Conservation (phyloP, 257 asterid species). For the Gardenia jasminoides region DNA sequence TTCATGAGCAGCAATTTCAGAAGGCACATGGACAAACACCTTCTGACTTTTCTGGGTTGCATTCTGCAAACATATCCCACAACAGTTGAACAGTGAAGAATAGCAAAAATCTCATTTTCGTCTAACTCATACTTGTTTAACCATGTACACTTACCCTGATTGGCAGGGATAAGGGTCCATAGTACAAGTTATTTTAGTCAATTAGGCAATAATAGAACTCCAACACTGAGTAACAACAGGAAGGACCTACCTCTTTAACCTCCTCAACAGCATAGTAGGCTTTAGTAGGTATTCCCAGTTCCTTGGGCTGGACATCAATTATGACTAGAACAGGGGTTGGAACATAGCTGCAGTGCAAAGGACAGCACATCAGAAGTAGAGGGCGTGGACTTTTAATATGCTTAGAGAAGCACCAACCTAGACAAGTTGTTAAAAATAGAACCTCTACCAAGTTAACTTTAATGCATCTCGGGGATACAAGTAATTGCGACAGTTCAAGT, state of each 20-base stretch:
- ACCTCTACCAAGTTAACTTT: not conserved
- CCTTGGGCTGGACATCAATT: conserved; percentile 88
- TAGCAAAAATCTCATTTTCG: not conserved
- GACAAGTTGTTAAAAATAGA: not conserved
- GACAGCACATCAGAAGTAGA: not conserved
- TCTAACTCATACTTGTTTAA: not conserved
- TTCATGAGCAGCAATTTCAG: conserved; percentile 98
- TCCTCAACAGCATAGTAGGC: conserved; percentile 97
- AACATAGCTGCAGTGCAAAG: conserved; percentile 63
- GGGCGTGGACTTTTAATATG: not conserved
- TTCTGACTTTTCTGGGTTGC: conserved; percentile 98
- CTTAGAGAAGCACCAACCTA: not conserved
- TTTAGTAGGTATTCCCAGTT: conserved; percentile 90
- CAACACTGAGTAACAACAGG: not conserved
- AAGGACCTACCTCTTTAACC: conserved; percentile 72
- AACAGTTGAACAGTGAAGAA: not conserved
- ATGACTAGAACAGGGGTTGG: conserved; percentile 87
- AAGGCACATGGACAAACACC: conserved; percentile 90
- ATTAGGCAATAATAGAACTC: not conserved
- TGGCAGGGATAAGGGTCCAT: not conserved
- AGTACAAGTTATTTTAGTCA: not conserved
- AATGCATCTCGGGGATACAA: not conserved
- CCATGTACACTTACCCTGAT: not conserved
- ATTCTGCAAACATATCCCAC: conserved; percentile 45
- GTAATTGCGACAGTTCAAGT: not conserved